A percentile compares a stretch with the other conserved stretches of the same genome.
phyloP scores from a whole-genome alignment of 371 early-diverging fungal genomes.

The Apophysomyces elegans region DNA sequence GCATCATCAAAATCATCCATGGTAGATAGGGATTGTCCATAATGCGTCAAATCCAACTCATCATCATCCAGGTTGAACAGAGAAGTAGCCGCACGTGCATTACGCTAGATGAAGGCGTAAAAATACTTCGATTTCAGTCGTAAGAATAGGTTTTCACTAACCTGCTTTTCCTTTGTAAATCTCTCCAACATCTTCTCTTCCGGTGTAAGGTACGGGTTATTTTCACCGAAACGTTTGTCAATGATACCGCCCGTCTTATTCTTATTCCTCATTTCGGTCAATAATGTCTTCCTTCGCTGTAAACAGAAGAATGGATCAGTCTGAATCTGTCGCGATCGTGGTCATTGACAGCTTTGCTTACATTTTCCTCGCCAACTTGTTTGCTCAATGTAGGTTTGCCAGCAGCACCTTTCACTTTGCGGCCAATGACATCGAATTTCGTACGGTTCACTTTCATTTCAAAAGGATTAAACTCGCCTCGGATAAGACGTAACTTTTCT shows the following conservation, averaged over 20 bases:
- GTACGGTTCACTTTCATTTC: constrained; percentile 78
- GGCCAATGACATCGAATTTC: constrained; percentile 89
- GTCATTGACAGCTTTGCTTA: constrained; percentile 25
- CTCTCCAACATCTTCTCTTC: constrained; percentile 97
- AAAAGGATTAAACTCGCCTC: constrained; percentile 83
- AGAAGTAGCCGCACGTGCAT: constrained; percentile 31
- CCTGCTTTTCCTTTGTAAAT: constrained; percentile 87
- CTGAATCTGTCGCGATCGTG: neutral
- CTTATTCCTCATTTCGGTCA: constrained; percentile 74
- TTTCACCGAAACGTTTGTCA: constrained; percentile 96
- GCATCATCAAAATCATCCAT: constrained; percentile 84
- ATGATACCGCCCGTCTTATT: constrained; percentile 78
- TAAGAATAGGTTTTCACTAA: constrained; percentile 32
- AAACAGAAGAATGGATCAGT: neutral
- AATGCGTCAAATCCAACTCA: constrained; percentile 81
- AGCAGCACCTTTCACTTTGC: constrained; percentile 79
- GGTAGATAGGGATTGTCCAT: constrained; percentile 85
- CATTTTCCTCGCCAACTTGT: constrained; percentile 85
- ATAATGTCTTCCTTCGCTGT: constrained; percentile 83
- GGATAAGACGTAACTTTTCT: constrained; percentile 58
- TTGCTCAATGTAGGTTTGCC: constrained; percentile 85
- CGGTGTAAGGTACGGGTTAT: constrained; percentile 81
- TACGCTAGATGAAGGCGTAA: constrained; percentile 21
- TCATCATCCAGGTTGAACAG: constrained; percentile 86
- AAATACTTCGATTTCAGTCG: neutral